A percentile compares a stretch with the other conserved stretches of the same genome.
These are phyloP conservation scores for Neurospora crassa DNA, from an alignment of 2,329 filamentous ascomycete genomes.

Conservation along the genomic window DNA sequence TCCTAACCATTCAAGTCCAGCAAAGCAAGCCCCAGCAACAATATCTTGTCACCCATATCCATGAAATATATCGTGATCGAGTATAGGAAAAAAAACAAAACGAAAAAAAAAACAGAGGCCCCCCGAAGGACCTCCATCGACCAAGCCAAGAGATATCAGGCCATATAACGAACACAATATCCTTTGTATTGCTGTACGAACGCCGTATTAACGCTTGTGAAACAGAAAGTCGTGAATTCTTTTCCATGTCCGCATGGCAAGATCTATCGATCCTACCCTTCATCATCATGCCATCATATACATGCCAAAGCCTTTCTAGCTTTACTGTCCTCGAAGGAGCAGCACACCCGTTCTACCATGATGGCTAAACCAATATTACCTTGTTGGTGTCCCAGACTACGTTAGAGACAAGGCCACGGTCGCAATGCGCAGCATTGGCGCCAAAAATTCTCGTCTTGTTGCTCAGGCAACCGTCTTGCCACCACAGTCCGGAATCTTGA, in stretches of 20 bases:
- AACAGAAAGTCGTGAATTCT: neutral
- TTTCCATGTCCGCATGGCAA: neutral
- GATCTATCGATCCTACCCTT: neutral
- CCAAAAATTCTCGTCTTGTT: neutral
- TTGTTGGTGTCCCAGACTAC: neutral
- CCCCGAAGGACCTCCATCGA: neutral
- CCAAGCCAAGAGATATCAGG: neutral
- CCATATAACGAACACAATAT: neutral
- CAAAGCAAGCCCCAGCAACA: neutral
- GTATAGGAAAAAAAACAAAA: neutral
- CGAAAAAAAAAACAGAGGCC: neutral
- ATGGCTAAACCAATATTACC: neutral
- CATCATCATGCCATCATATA: neutral
- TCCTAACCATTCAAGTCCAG: neutral
- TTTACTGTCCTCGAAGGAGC: neutral
- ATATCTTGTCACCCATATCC: neutral
- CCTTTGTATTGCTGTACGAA: neutral
- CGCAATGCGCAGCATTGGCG: neutral
- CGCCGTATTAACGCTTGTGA: neutral
- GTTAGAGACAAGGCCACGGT: neutral
- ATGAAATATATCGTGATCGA: neutral
- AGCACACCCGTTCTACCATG: neutral
- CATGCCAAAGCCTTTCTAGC: neutral
- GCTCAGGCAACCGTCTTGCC: constrained; percentile 50
- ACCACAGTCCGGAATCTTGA: constrained; percentile 80